Percentiles rank a stretch among this genome's conserved stretches.
Conservation (phyloP, 805 yeast genomes). For the Yarrowia bubula region DNA sequence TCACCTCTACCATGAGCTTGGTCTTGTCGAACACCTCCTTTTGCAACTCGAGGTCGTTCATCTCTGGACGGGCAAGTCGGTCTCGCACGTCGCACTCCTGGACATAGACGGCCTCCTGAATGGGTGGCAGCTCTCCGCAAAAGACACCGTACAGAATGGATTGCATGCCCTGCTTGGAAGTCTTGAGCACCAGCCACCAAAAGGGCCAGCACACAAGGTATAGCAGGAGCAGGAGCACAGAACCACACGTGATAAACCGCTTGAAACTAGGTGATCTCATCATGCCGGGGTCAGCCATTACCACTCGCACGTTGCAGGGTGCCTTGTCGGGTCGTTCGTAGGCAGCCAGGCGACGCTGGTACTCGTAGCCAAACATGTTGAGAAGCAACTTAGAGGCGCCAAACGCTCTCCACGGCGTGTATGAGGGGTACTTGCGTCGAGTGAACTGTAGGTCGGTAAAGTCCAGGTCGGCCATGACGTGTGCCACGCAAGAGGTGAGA, state of each 20-base stretch:
- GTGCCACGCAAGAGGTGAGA: constrained; percentile 74
- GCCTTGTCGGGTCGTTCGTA: constrained; percentile 66
- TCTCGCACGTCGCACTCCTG: constrained; percentile 63
- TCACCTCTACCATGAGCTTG: constrained; percentile 50
- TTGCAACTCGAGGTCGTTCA: constrained; percentile 60
- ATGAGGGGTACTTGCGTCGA: constrained; percentile 54
- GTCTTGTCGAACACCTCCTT: constrained; percentile 60
- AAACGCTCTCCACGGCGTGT: constrained; percentile 69
- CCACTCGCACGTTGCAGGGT: constrained; percentile 65
- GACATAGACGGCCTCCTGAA: constrained; percentile 65
- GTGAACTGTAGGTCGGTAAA: constrained; percentile 64
- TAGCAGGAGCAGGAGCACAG: constrained; percentile 58
- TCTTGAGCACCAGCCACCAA: constrained; percentile 77
- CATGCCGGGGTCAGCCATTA: constrained; percentile 86
- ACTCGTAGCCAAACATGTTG: constrained; percentile 72
- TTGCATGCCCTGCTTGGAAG: constrained; percentile 77
- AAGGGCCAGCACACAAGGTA: constrained; percentile 74
- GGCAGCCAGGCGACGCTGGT: constrained; percentile 60
- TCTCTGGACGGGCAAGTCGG: constrained; percentile 58
- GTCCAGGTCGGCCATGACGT: constrained; percentile 68
- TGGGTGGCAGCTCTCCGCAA: constrained; percentile 65
- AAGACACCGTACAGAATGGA: constrained; percentile 63
- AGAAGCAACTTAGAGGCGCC: constrained; percentile 81
- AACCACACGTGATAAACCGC: constrained; percentile 73
- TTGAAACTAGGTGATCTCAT: constrained; percentile 86